Conservation (phyloP, 2,329 filamentous ascomycete genomes). For the Penicillium sp. region DNA sequence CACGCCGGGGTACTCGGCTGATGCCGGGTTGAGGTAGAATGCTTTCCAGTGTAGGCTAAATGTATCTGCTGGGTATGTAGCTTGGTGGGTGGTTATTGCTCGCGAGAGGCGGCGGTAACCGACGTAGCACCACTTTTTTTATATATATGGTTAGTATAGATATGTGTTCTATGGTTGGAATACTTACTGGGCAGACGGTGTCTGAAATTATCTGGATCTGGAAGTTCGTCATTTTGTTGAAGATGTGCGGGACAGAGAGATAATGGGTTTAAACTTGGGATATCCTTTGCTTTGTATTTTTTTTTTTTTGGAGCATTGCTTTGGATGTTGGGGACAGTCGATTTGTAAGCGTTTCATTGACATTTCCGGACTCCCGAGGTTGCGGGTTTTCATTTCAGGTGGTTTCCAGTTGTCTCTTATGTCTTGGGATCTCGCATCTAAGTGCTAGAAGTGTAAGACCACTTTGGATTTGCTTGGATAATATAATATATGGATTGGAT, state of each 20-base stretch:
- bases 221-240: constrained; percentile 64
- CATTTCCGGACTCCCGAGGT: background rate
- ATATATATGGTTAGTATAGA: constrained; percentile 2
- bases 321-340: background rate
- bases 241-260: background rate
- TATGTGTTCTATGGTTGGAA: background rate
- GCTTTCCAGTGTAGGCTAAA: constrained; percentile 74
- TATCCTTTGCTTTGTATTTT: background rate
- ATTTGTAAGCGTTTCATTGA: constrained; percentile 7
- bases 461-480: background rate
- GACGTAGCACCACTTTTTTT: constrained; percentile 64
- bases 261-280: background rate
- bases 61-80: constrained; percentile 63
- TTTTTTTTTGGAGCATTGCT: background rate
- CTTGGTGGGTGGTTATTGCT: constrained; percentile 66
- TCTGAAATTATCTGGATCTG: constrained; percentile 77
- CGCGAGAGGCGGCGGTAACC: constrained; percentile 72
- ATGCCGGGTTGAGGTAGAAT: constrained; percentile 73
- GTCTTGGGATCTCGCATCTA: background rate
- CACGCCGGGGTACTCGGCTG: constrained; percentile 51
- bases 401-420: no score
- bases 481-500: background rate
- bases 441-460: background rate
- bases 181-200: constrained; percentile 65
- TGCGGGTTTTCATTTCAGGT: no score